Conservation (phyloP, 768 basidiomycete species). For the Harrya chromipes region DNA sequence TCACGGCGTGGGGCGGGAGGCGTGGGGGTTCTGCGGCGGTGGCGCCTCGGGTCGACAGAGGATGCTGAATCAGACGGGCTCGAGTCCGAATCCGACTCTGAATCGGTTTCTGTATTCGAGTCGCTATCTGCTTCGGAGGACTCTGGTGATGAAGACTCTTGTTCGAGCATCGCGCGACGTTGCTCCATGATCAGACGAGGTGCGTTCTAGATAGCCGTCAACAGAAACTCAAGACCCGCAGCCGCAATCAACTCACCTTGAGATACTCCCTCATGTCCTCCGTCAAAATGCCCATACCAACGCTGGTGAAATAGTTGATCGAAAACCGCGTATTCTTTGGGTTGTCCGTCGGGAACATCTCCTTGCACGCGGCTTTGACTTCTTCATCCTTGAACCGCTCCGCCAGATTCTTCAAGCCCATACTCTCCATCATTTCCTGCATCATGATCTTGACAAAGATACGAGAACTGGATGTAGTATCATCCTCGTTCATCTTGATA, state of each 20-base stretch:
- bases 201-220: conserved; percentile 62
- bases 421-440: conserved; percentile 90
- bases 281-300: conserved; percentile 86
- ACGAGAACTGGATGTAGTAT: conserved; percentile 92
- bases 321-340: conserved; percentile 96
- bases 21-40: conserved; percentile 29
- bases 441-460: conserved; percentile 98
- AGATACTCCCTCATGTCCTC: conserved; percentile 97
- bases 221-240: neutral
- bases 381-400: conserved; percentile 91
- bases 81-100: conserved; percentile 40
- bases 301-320: conserved; percentile 97
- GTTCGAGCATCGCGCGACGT: conserved; percentile 82
- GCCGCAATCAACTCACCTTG: conserved; percentile 54
- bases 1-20: conserved; percentile 28
- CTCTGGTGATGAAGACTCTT: conserved; percentile 47
- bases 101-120: conserved; percentile 35
- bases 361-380: conserved; percentile 63
- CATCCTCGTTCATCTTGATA: conserved; percentile 95
- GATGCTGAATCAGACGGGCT: conserved; percentile 36
- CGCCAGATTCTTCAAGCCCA: conserved; percentile 84
- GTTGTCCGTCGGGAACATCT: conserved; percentile 95
- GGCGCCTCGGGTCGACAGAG: conserved; percentile 33
- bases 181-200: conserved; percentile 93
- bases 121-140: conserved; percentile 33